Evolutionary conservation across 306 rosid species (phyloP).

Genomic region (Inga oerstediana): DNA sequence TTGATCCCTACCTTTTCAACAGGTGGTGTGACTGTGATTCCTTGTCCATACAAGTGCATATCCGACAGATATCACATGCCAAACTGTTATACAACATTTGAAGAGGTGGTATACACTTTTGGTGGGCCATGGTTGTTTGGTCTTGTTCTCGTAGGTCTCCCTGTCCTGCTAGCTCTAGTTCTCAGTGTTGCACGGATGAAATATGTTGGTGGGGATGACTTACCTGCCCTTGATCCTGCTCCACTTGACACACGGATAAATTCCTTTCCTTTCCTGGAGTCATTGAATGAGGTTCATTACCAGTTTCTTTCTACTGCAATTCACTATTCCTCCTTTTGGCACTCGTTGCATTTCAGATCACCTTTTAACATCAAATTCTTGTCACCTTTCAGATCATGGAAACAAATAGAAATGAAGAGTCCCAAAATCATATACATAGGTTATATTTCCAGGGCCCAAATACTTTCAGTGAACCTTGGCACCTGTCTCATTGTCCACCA

Average conservation of each 20-base stretch:
- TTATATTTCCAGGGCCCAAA: constrained; percentile 96
- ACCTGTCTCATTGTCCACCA: constrained; percentile 92
- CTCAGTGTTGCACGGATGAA: constrained; percentile 93
- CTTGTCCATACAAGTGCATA: constrained; percentile 89
- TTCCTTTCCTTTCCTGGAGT: constrained; percentile 95
- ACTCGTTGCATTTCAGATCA: constrained; percentile 5
- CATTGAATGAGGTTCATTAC: constrained; percentile 82
- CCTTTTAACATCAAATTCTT: constrained; percentile 27
- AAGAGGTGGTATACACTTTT: constrained; percentile 93
- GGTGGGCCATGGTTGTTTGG: constrained; percentile 97
- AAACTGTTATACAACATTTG: constrained; percentile 86
- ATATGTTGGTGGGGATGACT: constrained; percentile 74
- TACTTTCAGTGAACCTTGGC: constrained; percentile 96
- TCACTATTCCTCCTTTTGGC: constrained; percentile 19
- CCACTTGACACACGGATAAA: constrained; percentile 72
- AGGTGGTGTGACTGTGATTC: constrained; percentile 86
- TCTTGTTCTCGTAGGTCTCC: constrained; percentile 75
- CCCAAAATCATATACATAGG: constrained; percentile 88
- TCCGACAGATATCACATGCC: constrained; percentile 99
- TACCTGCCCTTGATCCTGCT: constrained; percentile 59
- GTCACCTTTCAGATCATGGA: constrained; percentile 75
- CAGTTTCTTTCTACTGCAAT: constrained; percentile 30
- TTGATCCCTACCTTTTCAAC: background rate
- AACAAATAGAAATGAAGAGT: constrained; percentile 95
- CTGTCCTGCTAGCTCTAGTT: constrained; percentile 76